Conservation (phyloP, 2,329 filamentous ascomycete species). For the Arthrobotrys pseudoclavata region DNA sequence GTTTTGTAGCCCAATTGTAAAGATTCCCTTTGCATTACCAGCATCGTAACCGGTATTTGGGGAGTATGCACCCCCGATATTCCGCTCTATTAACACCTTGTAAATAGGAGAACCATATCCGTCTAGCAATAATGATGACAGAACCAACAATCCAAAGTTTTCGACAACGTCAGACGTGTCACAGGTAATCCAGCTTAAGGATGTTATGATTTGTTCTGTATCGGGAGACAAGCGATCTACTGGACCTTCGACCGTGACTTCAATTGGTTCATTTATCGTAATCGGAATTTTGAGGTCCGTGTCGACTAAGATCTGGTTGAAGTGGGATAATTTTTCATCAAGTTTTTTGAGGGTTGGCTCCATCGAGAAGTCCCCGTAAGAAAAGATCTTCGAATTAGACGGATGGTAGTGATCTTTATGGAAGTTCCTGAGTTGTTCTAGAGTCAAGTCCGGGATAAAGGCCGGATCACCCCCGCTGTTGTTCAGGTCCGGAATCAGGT, state of each 20-base stretch:
- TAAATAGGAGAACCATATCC: constrained; percentile 97
- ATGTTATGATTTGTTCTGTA: constrained; percentile 93
- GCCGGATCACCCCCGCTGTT: constrained; percentile 97
- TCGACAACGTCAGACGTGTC: constrained; percentile 86
- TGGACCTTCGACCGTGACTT: constrained; percentile 82
- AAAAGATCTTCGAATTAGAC: constrained; percentile 95
- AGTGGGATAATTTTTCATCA: constrained; percentile 79
- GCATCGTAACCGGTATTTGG: constrained; percentile 93
- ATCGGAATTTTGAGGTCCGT: constrained; percentile 82
- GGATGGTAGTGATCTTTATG: constrained; percentile 96
- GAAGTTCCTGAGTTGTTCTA: constrained; percentile 88
- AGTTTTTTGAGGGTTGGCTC: constrained; percentile 84
- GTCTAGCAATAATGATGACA: constrained; percentile 88
- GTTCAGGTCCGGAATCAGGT: constrained; percentile 92
- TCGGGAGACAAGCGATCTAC: constrained; percentile 86
- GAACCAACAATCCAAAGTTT: constrained; percentile 85
- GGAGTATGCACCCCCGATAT: constrained; percentile 91
- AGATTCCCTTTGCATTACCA: constrained; percentile 81
- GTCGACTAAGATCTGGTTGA: constrained; percentile 79
- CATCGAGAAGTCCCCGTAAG: constrained; percentile 93
- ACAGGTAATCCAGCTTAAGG: constrained; percentile 90
- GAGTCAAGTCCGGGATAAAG: constrained; percentile 94
- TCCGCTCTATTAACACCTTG: constrained; percentile 86
- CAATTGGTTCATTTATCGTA: constrained; percentile 76
- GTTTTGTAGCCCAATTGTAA: constrained; percentile 92